These are phyloP conservation scores for Pisolithus microcarpus DNA, from an alignment of 768 basidiomycete species.

Conservation along the genomic window DNA sequence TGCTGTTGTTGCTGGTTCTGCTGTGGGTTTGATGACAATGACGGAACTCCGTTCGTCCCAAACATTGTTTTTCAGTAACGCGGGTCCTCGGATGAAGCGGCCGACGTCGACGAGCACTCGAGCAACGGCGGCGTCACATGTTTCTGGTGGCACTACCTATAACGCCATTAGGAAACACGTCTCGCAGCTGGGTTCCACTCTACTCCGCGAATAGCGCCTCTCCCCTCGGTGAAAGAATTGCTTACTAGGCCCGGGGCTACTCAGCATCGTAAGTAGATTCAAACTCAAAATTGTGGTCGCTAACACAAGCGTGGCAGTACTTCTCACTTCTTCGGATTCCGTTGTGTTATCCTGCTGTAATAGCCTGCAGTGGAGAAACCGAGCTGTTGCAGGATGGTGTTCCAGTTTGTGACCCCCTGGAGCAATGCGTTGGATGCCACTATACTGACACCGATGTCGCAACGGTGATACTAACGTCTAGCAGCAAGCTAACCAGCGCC, in stretches of 20 bases:
- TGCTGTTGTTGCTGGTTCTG: constrained; percentile 51
- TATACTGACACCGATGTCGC: neutral
- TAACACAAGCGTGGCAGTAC: neutral
- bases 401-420: too few species aligned
- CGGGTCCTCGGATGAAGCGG: too few species aligned
- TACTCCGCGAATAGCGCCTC: too few species aligned
- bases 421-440: neutral
- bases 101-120: too few species aligned
- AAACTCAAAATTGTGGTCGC: neutral
- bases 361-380: too few species aligned
- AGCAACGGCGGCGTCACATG: neutral
- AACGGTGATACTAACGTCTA: neutral
- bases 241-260: too few species aligned
- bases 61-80: constrained; percentile 44
- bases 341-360: too few species aligned
- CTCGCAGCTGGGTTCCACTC: too few species aligned
- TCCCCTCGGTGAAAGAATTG: too few species aligned
- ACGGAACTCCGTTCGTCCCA: constrained; percentile 39
- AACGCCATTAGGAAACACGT: neutral
- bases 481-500: too few species aligned
- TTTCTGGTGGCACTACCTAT: neutral
- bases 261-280: too few species aligned
- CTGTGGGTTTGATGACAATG: constrained; percentile 63
- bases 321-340: neutral
- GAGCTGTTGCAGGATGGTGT: neutral